These are phyloP conservation scores for Dactylella cylindrospora DNA, from an alignment of 2,329 filamentous ascomycete genomes.

Conservation along the genomic window DNA sequence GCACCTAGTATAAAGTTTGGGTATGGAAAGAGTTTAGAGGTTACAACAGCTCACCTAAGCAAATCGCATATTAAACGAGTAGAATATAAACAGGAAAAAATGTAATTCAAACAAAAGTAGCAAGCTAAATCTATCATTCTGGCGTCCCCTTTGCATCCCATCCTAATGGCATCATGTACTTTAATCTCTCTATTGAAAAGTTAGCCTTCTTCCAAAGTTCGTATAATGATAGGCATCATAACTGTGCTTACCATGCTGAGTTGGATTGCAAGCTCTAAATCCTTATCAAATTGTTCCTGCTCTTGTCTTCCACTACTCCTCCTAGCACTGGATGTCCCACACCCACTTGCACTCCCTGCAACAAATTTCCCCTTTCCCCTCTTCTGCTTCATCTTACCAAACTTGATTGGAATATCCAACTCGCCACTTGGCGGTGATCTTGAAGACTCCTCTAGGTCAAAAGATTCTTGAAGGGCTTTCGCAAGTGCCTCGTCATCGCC, in stretches of 20 bases:
- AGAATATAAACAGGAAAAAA: no score
- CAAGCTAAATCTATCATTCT: no score
- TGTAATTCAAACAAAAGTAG: no score
- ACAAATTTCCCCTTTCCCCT: conserved; percentile 51
- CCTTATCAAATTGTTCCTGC: conserved; percentile 57
- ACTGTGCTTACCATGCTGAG: conserved; percentile 63
- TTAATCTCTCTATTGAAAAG: no score
- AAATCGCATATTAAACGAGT: no score
- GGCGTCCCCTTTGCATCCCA: no score
- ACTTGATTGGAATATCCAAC: conserved; percentile 59
- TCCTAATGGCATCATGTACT: no score
- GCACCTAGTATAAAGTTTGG: no score
- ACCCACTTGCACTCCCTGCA: conserved; percentile 2
- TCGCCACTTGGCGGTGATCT: conserved; percentile 56
- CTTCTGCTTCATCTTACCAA: conserved; percentile 55
- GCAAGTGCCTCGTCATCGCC: conserved; percentile 35
- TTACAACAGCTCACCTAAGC: no score
- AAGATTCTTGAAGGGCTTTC: conserved; percentile 33
- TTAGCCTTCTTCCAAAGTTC: conserved; percentile 8
- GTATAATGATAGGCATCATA: conserved; percentile 43
- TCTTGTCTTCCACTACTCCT: conserved; percentile 48
- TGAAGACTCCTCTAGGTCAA: conserved; percentile 54
- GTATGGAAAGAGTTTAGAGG: no score
- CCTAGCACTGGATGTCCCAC: neutral
- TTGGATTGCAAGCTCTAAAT: conserved; percentile 63